Percentiles rank a stretch among this genome's conserved stretches.
Conservation (phyloP, 768 basidiomycete genomes). For the Suillus brevipes region DNA sequence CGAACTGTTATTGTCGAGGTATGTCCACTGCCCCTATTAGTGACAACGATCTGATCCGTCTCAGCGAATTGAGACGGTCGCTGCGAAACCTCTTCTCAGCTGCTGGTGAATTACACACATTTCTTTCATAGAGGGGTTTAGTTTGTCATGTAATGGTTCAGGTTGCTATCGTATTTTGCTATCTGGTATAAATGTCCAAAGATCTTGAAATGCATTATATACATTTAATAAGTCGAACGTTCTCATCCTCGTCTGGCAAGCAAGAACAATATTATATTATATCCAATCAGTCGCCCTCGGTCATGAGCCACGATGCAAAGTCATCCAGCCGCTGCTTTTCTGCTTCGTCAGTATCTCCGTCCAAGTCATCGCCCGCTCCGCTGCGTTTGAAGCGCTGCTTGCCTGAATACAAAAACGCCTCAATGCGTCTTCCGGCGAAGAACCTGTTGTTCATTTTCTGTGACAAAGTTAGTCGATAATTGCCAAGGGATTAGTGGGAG, state of each 20-base stretch:
- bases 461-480: background rate
- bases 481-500: background rate
- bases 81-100: constrained; percentile 66
- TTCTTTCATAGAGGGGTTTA: background rate
- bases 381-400: constrained; percentile 80
- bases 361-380: constrained; percentile 63
- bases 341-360: constrained; percentile 65
- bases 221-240: background rate
- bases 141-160: background rate
- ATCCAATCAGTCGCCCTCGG: constrained; percentile 62
- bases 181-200: constrained; percentile 3
- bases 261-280: background rate
- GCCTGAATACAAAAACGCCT: constrained; percentile 81
- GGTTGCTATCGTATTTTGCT: constrained; percentile 3
- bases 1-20: constrained; percentile 75
- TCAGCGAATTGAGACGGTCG: constrained; percentile 74
- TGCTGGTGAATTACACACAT: constrained; percentile 54
- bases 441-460: constrained; percentile 95
- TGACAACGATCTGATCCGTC: constrained; percentile 1
- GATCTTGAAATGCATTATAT: background rate
- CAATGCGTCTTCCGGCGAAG: constrained; percentile 81
- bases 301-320: constrained; percentile 86
- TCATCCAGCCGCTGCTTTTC: constrained; percentile 85
- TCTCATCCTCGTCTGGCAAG: background rate
- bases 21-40: constrained; percentile 20